phyloP scores from a whole-genome alignment of 441 rosid species.

The Cnidoscolus chayamansa region DNA sequence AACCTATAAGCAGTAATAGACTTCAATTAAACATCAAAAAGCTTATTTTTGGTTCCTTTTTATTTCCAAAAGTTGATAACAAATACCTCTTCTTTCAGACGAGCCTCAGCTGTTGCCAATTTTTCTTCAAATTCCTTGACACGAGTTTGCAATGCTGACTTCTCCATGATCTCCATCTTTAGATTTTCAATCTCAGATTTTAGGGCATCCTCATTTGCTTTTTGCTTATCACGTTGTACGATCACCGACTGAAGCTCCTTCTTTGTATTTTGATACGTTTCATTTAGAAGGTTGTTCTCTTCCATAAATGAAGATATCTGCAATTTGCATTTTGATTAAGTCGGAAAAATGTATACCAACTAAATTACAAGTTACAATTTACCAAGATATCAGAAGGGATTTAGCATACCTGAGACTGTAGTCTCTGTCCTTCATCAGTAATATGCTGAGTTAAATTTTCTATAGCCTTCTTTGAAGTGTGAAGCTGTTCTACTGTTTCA shows the following conservation, averaged over 20 bases:
- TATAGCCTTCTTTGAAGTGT: slow-evolving; percentile 49
- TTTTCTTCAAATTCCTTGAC: slow-evolving; percentile 61
- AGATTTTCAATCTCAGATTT: slow-evolving; percentile 55
- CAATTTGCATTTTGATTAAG: slow-evolving; percentile 13
- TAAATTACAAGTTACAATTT: too few species aligned
- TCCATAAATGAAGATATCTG: slow-evolving; percentile 75
- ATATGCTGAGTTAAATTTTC: slow-evolving; percentile 64
- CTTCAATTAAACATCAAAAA: background rate
- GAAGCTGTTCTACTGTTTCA: slow-evolving; percentile 57
- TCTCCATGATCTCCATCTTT: slow-evolving; percentile 48
- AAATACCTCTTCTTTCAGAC: slow-evolving; percentile 56
- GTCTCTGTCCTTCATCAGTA: slow-evolving; percentile 59
- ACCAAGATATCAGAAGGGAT: slow-evolving; percentile 1
- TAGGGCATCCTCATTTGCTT: slow-evolving; percentile 47
- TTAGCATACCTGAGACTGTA: slow-evolving; percentile 69
- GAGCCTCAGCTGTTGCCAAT: slow-evolving; percentile 44
- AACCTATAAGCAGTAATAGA: slow-evolving; percentile 25
- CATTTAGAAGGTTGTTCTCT: slow-evolving; percentile 66
- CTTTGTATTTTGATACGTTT: slow-evolving; percentile 59
- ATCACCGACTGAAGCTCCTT: slow-evolving; percentile 64
- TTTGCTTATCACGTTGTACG: slow-evolving; percentile 60
- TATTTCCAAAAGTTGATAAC: slow-evolving; percentile 10
- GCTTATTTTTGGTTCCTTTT: background rate
- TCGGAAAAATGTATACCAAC: slow-evolving; percentile 20
- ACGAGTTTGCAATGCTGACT: slow-evolving; percentile 49